Percentiles rank a stretch among this genome's conserved stretches.
These are phyloP conservation scores for Melaleuca quinquenervia DNA, from an alignment of 345 rosid genomes.

Conservation along the genomic window DNA sequence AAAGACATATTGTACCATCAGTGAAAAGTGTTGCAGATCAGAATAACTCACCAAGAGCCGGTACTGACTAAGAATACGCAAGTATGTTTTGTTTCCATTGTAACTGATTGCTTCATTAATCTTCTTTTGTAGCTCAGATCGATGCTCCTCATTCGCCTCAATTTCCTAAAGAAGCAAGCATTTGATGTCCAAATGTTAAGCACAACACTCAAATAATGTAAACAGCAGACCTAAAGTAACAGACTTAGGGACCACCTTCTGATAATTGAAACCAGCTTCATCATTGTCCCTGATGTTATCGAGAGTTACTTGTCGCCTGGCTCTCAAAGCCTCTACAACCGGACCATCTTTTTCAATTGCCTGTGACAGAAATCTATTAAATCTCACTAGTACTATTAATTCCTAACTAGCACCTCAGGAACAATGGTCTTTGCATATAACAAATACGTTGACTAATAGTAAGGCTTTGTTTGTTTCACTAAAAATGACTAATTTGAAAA, in stretches of 20 bases:
- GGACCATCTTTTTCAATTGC: constrained; percentile 51
- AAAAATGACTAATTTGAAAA: no score
- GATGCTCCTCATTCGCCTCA: constrained; percentile 73
- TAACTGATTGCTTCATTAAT: constrained; percentile 75
- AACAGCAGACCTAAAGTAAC: neutral
- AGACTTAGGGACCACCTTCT: constrained; percentile 36
- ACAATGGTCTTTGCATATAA: neutral
- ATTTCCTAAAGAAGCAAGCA: constrained; percentile 48
- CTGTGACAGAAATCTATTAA: constrained; percentile 12
- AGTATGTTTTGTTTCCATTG: constrained; percentile 73
- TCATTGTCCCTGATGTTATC: constrained; percentile 97
- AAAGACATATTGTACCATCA: neutral
- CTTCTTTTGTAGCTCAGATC: constrained; percentile 70
- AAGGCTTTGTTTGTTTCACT: neutral
- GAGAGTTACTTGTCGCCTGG: constrained; percentile 82
- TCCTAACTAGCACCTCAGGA: neutral
- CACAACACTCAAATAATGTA: neutral
- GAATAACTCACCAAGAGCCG: constrained; percentile 73
- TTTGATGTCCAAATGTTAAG: neutral
- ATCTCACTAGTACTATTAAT: neutral
- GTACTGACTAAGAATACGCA: constrained; percentile 81
- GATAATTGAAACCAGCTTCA: constrained; percentile 76
- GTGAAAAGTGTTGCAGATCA: neutral
- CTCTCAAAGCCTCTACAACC: constrained; percentile 47
- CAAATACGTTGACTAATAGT: neutral